A percentile compares a stretch with the other conserved stretches of the same genome.
phyloP scores from a whole-genome alignment of 306 rosid species.

The Prunus fruticosa region DNA sequence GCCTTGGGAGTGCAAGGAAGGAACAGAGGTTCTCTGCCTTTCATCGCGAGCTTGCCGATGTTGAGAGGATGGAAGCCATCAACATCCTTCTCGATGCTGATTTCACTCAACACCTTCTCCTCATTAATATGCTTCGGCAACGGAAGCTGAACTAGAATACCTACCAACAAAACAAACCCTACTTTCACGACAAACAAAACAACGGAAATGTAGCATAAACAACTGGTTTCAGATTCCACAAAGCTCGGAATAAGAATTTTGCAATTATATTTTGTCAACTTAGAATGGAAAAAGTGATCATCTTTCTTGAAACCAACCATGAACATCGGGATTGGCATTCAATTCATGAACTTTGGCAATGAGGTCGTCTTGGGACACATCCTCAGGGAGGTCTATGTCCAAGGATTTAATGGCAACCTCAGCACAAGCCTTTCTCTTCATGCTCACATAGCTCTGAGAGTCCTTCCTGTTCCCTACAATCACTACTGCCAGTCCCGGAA shows the following conservation, averaged over 20 bases:
- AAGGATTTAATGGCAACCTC: constrained; percentile 82
- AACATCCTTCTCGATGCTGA: constrained; percentile 85
- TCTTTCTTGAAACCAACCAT: constrained; percentile 43
- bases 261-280: neutral
- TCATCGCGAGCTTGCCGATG: constrained; percentile 94
- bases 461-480: constrained; percentile 85
- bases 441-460: constrained; percentile 74
- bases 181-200: neutral
- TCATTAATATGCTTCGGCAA: constrained; percentile 88
- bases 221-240: neutral
- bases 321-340: constrained; percentile 70
- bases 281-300: neutral
- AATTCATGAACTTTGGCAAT: constrained; percentile 57
- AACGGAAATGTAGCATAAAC: too few species aligned
- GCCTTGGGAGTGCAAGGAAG: constrained; percentile 95
- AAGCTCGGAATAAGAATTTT: neutral
- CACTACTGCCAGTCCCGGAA: constrained; percentile 92
- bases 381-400: constrained; percentile 70
- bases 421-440: constrained; percentile 89
- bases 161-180: constrained; percentile 29
- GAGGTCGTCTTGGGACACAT: constrained; percentile 60
- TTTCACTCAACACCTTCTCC: constrained; percentile 74
- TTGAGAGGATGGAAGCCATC: constrained; percentile 97
- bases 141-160: constrained; percentile 93
- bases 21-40: constrained; percentile 88